Percentiles rank a stretch among this genome's conserved stretches.
These are phyloP conservation scores for Mycena crocata DNA, from an alignment of 768 basidiomycete genomes.

Conservation along the genomic window DNA sequence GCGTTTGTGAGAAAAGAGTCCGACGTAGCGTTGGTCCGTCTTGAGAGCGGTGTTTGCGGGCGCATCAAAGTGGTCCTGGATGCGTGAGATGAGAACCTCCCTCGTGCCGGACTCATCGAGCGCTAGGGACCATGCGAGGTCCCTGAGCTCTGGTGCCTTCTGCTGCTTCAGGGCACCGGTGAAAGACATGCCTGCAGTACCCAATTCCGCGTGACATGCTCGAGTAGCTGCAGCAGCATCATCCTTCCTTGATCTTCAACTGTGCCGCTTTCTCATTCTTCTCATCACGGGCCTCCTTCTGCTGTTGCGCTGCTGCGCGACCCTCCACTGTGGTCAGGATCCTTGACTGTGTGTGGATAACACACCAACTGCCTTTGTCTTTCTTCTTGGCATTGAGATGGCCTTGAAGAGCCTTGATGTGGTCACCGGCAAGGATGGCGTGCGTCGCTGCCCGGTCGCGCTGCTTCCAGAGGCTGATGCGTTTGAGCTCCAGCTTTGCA, in stretches of 20 bases:
- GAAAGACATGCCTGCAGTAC: constrained; percentile 1
- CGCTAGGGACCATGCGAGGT: constrained; percentile 5
- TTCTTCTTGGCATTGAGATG: constrained; percentile 9
- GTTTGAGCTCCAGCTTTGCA: background rate
- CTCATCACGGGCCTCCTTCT: constrained; percentile 8
- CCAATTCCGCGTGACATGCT: background rate
- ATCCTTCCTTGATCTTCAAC: background rate
- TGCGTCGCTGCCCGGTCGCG: background rate
- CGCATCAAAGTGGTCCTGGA: background rate
- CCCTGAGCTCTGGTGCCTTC: constrained; percentile 2
- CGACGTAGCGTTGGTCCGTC: background rate
- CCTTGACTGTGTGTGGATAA: constrained; percentile 1
- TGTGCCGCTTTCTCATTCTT: background rate
- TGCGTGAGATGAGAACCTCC: background rate
- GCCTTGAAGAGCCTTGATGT: constrained; percentile 4
- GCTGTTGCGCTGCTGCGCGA: background rate
- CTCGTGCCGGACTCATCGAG: constrained; percentile 1
- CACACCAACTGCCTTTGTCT: background rate
- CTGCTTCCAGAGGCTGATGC: background rate
- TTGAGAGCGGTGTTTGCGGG: background rate
- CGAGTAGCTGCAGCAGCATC: constrained; percentile 5
- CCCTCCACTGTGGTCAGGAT: constrained; percentile 3
- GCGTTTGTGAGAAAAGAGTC: background rate
- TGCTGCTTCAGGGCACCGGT: constrained; percentile 12
- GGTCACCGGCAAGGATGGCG: constrained; percentile 3